Base-by-base conservation (phyloP, 306 rosid species). In the Trifolium pratense region DNA sequence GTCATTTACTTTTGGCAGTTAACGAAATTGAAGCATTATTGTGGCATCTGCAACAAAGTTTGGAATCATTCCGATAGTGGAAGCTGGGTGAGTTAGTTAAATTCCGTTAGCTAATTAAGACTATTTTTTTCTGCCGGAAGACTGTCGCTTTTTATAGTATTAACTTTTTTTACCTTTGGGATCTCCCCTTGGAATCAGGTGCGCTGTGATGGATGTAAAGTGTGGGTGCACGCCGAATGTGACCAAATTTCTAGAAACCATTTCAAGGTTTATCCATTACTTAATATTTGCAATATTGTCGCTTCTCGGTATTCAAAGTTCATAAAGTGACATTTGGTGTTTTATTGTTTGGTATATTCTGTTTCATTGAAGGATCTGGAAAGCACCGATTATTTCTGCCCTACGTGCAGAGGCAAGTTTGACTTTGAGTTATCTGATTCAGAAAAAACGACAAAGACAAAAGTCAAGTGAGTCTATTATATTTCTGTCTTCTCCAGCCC, bases 201-300 rank as follows among this genome's bases (percentile, higher is more conserved):
- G 51, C 99, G 97, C 15, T 95, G 99, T 78, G 99, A 95, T 76
- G 97, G 99, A 76, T 95, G 99, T 81, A 92, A 89, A 81, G 97
- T 91, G 58, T 95, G 99, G 99, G 99, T 95, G 81, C 99, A 95
- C 9, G 97, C 97, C 1, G 99, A 87, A 79, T 95, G 99, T 9
- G 99, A 90, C 89, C 87, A 87, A 83, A 90, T 91, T 86, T 86
- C 95, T 75, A 86, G 88, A 79, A 87, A 86, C 74, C 89, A 67
- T 62, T 90, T 90, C 70, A 91, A 91, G 99, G 99, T 95, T 62
- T 81, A 66, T 80, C 73, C 52, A 4, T 56, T 57, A 40, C 52
- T 61, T 37, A 23, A 77, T 84, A 45, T 75, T 75, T 34, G 48
- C 60, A 70, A 32, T 52, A 8, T 49, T 76, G 46, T 61, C 65